Evolutionary conservation across 2,329 filamentous ascomycete genomes (phyloP), one percentile per base, ranked within the genome.

Genomic region (Cladosporium sphaerospermum): DNA sequence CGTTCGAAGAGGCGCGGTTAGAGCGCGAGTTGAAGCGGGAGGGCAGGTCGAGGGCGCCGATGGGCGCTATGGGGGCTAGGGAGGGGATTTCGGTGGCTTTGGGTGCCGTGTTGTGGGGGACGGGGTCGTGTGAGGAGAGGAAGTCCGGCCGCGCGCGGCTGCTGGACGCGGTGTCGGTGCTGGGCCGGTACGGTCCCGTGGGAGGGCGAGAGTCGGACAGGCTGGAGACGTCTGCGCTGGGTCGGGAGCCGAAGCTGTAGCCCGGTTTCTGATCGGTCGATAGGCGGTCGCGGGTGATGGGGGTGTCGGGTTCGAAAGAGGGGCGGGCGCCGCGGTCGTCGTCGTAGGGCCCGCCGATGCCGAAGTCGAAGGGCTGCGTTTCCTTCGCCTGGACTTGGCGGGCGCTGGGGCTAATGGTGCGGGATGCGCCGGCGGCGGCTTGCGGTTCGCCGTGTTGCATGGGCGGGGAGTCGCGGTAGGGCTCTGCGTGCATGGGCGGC

Each of bases 401-500:
- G n/a, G 41, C 46, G 9, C 8, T 23, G 41, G 45, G 31, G 39
- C 55, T 53, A 8, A 55, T 23, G 31, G 37, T 50, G 28, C 59
- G 44, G 46, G 58, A 54, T 28, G 62, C 60, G 31, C 59, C 56
- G 32, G 52, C 56, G 10, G 42, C 45, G n/a, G 52, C 54, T 33
- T 60, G 58, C 13, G 45, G 28, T 19, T 63, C 61, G 1, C 42
- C 5, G 2, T 28, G 23, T 54, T 39, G 48, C 39, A 36, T 53
- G 11, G 59, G 57, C 8, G 65, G 63, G 5, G 57, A 59, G 45
- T 70, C 67, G 7, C 52, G 58, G 49, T 69, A 70, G 1, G 61
- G 65, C 36, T 63, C 61, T 14, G 64, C 55, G n/a, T 62, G 55
- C 61, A 67, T 67, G 2, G 57, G 54, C 34, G 67, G 66, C 31